Evolutionary conservation across 352 stramenopile genomes (phyloP).

Genomic region (Blastocystis sp.): DNA sequence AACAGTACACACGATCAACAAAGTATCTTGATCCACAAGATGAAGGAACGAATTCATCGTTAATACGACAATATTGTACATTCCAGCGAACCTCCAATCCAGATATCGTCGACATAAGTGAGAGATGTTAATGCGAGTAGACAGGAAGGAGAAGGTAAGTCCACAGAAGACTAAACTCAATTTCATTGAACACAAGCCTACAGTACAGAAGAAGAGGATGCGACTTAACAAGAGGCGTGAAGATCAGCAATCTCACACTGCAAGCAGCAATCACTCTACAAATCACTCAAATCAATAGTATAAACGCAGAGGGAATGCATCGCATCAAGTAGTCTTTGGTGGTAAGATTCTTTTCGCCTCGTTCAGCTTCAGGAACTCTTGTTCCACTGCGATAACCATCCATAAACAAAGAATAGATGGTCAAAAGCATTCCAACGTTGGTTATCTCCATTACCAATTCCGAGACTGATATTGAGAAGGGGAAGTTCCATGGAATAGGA

Average conservation of each 20-base stretch:
- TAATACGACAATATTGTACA: conserved; percentile 24
- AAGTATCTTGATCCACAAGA: conserved; percentile 13
- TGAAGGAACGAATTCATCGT: conserved; percentile 32
- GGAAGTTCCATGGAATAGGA: background rate
- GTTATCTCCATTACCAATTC: conserved; percentile 22
- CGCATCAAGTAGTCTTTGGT: background rate
- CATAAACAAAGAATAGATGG: conserved; percentile 13
- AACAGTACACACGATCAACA: conserved; percentile 9
- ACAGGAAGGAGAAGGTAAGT: conserved; percentile 59
- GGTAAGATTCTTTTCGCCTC: conserved; percentile 52
- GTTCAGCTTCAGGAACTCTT: background rate
- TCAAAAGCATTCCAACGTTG: conserved; percentile 50
- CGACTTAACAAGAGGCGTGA: background rate
- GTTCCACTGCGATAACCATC: background rate
- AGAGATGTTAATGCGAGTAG: conserved; percentile 35
- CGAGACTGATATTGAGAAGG: background rate
- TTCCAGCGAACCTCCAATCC: conserved; percentile 34
- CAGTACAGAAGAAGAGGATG: conserved; percentile 45
- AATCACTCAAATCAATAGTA: background rate
- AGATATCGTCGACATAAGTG: conserved; percentile 48
- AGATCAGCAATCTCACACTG: conserved; percentile 4
- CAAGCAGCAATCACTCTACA: conserved; percentile 19
- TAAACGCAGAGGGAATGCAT: conserved; percentile 13
- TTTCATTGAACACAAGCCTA: background rate
- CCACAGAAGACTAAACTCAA: conserved; percentile 55